Base-by-base conservation (phyloP, 208 protist genomes). In the Trypanosoma theileri region DNA sequence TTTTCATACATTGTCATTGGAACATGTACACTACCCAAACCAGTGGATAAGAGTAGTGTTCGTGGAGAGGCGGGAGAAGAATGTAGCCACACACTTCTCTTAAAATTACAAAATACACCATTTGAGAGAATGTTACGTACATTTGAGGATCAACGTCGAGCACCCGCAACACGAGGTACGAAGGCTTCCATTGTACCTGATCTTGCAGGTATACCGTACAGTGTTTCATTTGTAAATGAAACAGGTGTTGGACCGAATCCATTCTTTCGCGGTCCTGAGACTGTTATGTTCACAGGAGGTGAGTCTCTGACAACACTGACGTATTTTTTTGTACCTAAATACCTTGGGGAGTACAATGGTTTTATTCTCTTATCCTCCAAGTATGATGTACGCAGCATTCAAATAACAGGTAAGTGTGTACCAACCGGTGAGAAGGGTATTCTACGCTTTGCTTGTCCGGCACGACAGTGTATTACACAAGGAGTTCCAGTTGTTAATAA, bases 401-500 rank as follows among this genome's bases (percentile, higher is more conserved):
- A 79, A 1, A n/a, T 98, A 26, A 67, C 66, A 9, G 95, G 94
- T 16, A 88, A 87, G 58, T 92, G 86, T 69, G 81, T 92, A 28
- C 81, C 91, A 24, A 77, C 73, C 11, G 89, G 92, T 10, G 83
- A 91, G 56, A 71, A 76, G 48, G 75, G 81, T n/a, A 72, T 81
- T 57, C 71, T 98, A 54, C 89, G 91, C 40, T 98, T 98, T 75
- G 50, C 59, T 41, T 94, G 90, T 61, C 81, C 92, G 17, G 94
- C 94, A 7, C 80, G 96, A 7, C 87, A 97, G 70, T 74, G 45
- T 56, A 94, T 98, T 66, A 71, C 72, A 24, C 96, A 98, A 71
- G 84, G 97, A 19, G 85, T 98, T 55, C 84, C 88, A 19, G 75
- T 98, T 40, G 67, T 73, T 65, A 98, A 98, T 79, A 26, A 71